Conservation (phyloP, 345 rosid genomes). For the Arabis alpina region DNA sequence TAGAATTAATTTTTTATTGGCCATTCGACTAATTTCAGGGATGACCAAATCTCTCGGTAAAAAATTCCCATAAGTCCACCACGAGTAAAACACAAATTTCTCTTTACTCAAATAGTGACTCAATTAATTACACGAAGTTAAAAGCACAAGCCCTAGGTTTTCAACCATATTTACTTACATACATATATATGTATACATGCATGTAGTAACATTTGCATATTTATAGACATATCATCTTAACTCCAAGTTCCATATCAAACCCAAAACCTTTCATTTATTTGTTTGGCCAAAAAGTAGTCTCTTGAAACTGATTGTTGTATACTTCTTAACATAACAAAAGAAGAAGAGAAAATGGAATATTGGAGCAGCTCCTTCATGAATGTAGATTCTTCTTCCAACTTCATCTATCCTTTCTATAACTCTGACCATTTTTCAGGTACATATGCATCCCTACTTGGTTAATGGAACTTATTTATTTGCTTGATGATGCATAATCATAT, state of each 20-base stretch:
- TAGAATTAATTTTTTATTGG: no score
- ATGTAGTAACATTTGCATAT: slow-evolving; percentile 24
- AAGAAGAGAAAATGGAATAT: slow-evolving; percentile 34
- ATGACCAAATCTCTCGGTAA: no score
- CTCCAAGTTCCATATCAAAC: slow-evolving; percentile 23
- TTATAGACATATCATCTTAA: slow-evolving; percentile 8
- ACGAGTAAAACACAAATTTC: neutral
- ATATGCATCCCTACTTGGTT: neutral
- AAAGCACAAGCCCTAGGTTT: slow-evolving; percentile 18
- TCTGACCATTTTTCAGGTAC: slow-evolving; percentile 43
- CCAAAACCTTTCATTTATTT: slow-evolving; percentile 8
- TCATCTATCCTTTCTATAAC: slow-evolving; percentile 33
- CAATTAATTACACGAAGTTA: neutral
- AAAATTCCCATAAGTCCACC: no score
- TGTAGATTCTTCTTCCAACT: slow-evolving; percentile 36
- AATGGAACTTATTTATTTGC: neutral
- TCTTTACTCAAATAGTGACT: slow-evolving; percentile 12
- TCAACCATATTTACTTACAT: slow-evolving; percentile 13
- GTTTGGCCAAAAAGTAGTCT: slow-evolving; percentile 22
- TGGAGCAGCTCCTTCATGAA: slow-evolving; percentile 32
- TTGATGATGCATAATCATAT: slow-evolving; percentile 7
- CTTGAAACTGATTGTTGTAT: slow-evolving; percentile 18
- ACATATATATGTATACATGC: neutral
- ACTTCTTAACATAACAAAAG: slow-evolving; percentile 2
- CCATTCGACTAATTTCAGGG: no score